Evolutionary conservation across 2,329 filamentous ascomycete species (phyloP).

Genomic region (Colletotrichum navitas): DNA sequence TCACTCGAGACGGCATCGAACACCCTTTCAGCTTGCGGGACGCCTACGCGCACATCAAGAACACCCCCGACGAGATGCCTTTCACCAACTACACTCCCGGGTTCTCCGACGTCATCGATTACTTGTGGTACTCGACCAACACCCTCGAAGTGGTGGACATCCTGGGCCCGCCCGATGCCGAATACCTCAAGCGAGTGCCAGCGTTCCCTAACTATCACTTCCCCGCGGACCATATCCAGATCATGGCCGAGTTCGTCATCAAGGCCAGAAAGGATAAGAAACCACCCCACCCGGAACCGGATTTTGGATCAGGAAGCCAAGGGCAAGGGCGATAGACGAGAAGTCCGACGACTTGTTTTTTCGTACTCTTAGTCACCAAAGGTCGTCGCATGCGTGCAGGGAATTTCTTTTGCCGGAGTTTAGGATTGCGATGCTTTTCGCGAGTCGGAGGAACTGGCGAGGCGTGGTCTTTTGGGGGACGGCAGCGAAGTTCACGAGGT

Average conservation of each 20-base stretch:
- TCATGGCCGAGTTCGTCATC: slow-evolving; percentile 90
- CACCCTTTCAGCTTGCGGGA: slow-evolving; percentile 96
- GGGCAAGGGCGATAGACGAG: slow-evolving; percentile 39
- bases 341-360: slow-evolving; percentile 24
- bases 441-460: slow-evolving; percentile 38
- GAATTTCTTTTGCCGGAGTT: slow-evolving; percentile 43
- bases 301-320: slow-evolving; percentile 63
- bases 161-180: slow-evolving; percentile 86
- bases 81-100: slow-evolving; percentile 98
- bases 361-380: slow-evolving; percentile 7
- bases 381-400: slow-evolving; percentile 30
- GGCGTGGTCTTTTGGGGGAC: slow-evolving; percentile 27
- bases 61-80: slow-evolving; percentile 84
- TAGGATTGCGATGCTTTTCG: slow-evolving; percentile 43
- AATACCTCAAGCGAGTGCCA: slow-evolving; percentile 87
- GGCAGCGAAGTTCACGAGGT: slow-evolving; percentile 34
- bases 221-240: slow-evolving; percentile 90
- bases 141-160: slow-evolving; percentile 85
- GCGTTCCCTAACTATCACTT: slow-evolving; percentile 96
- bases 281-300: slow-evolving; percentile 67
- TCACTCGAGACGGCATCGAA: slow-evolving; percentile 90
- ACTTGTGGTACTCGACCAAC: slow-evolving; percentile 97
- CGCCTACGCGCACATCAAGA: slow-evolving; percentile 84
- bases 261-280: slow-evolving; percentile 89
- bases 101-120: slow-evolving; percentile 94